Base-by-base conservation (phyloP, 257 asterid species). In the Lavandula angustifolia region DNA sequence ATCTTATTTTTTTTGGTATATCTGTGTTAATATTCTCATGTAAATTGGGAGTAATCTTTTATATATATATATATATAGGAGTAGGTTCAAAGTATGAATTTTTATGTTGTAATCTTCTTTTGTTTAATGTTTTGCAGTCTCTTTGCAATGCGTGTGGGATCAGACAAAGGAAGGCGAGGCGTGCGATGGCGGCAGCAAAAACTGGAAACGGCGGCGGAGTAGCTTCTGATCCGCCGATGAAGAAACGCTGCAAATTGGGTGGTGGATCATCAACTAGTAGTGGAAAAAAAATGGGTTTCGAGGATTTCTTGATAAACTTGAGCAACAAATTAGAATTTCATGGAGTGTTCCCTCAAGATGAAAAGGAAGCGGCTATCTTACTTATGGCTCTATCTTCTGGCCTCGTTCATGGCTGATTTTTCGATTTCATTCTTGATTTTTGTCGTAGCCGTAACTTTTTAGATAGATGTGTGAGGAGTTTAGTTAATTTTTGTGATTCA, bases 131-230 rank as follows among this genome's bases (percentile, higher is more conserved):
- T 35, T 43, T 35, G 58, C 60, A 92, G 98, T 89, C 98, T 0
- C 97, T 92, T 60, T 92, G 98, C 72, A 92, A 92, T 60, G 98
- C 98, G 7, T 92, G 98, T 62, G 98, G 98, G 76, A 92, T 92
- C 18, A 69, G 98, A 68, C 97, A 92, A 62, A 79, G 98, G 66
- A 92, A 92, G 83, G 96, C 97, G 0, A 78, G 97, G 72, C 79
- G 95, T 34, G 98, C 98, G 52, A 69, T 88, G 85, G 94, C 89
- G 0, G 95, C 87, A 0, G 84, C 75, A 1, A 69, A 62, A 0
- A 67, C 60, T 1, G 60, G 76, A 0, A 69, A 4, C 40, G 80
- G 72, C 5, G 64, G 65, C 16, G 60, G 75, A 12, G 56, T 34
- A 3, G 4, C 66, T 0, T 8, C 51, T 3, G 80, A 64, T 31